Base-by-base conservation (phyloP, 805 yeast species). In the Cephaloascus fragrans region DNA sequence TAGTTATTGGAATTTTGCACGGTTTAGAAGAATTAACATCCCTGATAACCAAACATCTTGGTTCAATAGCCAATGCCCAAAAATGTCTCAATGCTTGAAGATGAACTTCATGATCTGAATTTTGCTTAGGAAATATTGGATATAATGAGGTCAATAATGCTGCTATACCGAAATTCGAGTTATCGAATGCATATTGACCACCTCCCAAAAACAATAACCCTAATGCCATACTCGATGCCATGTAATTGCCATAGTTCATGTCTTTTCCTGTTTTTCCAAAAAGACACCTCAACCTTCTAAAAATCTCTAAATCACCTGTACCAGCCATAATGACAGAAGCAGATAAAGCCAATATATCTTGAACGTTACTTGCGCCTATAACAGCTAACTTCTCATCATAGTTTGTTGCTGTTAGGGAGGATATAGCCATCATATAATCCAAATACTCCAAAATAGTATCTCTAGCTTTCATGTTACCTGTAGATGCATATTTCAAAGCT, bases 141-240 rank as follows among this genome's bases (percentile, higher is more conserved):
- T 86, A 78, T n/a, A 84, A 64, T 0, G 96, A 71, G 0, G 86
- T 72, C 1, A 87, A 60, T 48, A 93, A 66, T 3, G 81, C 57
- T 0, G 89, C 95, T 39, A 80, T 62, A 2, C 86, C 76, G 49
- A 82, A 64, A 40, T 75, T 71, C 3, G 83, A 73, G 15, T 68
- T 71, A 31, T 75, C 69, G 41, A 93, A 73, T 0, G 95, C 88
- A 56, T 77, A 87, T 54, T 87, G 96, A 0, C 97, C 96, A 2
- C 96, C 93, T 0, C 96, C 96, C 29, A 93, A 56, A 52, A 90
- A 89, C 39, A 90, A 62, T 48, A 90, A 77, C 2, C 99, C 99
- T 31, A 93, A 58, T 0, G 95, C 84, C 65, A 85, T 72, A 49
- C 84, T 86, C 2, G 80, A 67, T 0, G 89, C 84, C 77, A 83